Evolutionary conservation across 345 rosid species (phyloP), one percentile per base, ranked within the genome.

Genomic region (Anastatica hierochuntica): DNA sequence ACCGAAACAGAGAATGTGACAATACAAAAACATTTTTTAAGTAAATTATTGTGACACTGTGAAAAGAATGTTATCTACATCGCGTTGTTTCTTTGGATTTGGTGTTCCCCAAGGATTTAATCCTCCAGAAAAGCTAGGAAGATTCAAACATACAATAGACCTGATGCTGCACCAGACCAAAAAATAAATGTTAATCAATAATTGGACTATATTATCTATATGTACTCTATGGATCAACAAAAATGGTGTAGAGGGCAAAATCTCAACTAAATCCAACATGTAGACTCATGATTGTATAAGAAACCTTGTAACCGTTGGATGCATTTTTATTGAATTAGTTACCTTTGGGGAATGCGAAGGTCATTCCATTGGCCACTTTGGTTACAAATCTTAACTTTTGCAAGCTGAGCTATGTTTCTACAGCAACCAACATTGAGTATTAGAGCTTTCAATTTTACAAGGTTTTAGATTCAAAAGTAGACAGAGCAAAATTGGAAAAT

Each of bases 41-140:
- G 17, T 5, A 62, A 9, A 43, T 29, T 41, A 3, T 13, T 27
- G 8, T 4, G 15, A 43, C 16, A 29, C 20, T 38, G 9, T 47
- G 50, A 56, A 56, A 37, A 40, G 33, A 45, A 46, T 38, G 26
- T 35, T 8, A 14, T 49, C 7, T 14, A 87, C 96, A 61, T 80
- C 71, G 20, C 30, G 45, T 34, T 14, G 45, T 70, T 70, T 80
- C 71, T 52, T 77, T 63, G 50, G 66, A 69, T 60, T 72, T 60
- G 95, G 95, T 3, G 74, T 84, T 55, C 98, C 96, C 95, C 98
- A 84, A 15, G 98, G 96, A 66, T 79, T 82, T 55, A 84, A 77
- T 57, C 96, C 95, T 34, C 98, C 95, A 37, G 89, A 90, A 65
- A 90, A 90, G 74, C 95, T 84, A 53, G 95, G 96, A 68, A 87